Conservation (phyloP, 1,284 basidiomycete species). For the Schizopora paradoxa region DNA sequence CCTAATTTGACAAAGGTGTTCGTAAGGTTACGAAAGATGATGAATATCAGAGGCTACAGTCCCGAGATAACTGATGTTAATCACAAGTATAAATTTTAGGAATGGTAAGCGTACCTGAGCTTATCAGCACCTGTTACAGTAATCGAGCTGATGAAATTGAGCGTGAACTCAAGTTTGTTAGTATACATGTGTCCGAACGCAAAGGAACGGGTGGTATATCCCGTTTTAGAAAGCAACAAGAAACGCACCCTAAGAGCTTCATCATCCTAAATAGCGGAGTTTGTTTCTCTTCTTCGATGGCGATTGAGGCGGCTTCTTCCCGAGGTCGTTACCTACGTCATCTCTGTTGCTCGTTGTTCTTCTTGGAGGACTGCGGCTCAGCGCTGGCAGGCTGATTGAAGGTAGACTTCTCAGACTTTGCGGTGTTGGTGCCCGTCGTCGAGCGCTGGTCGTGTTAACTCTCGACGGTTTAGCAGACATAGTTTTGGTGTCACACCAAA, state of each 20-base stretch:
- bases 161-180: conserved; percentile 55
- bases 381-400: no score
- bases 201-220: not conserved
- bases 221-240: not conserved
- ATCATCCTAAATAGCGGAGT: conserved; percentile 39
- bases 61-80: conserved; percentile 6
- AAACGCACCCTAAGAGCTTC: conserved; percentile 45
- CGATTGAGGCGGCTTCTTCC: no score
- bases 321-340: no score
- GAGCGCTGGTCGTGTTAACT: no score
- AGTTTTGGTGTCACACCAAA: no score
- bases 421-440: no score
- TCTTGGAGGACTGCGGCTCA: no score
- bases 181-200: conserved; percentile 44
- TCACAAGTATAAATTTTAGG: not conserved
- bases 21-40: conserved; percentile 77
- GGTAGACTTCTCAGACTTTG: no score
- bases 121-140: conserved; percentile 64
- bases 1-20: conserved; percentile 70
- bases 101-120: conserved; percentile 51
- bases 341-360: no score
- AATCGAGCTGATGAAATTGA: conserved; percentile 62
- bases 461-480: no score
- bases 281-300: conserved; percentile 28
- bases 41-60: conserved; percentile 70